Evolutionary conservation across 2,329 filamentous ascomycete genomes (phyloP).

Genomic region (Diaporthe eres): DNA sequence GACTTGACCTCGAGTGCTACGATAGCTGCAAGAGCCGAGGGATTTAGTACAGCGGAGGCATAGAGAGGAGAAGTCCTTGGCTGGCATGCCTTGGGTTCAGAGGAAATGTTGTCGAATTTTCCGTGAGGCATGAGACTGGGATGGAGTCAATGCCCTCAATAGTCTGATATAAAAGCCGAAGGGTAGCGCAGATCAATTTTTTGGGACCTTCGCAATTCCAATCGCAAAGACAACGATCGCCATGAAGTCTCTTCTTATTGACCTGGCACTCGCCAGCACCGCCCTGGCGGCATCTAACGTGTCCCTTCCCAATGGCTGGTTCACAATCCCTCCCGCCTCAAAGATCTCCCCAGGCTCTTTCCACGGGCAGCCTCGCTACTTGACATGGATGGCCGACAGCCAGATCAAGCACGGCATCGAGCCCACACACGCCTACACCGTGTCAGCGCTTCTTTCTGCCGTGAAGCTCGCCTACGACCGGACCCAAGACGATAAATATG

Average conservation of each 20-base stretch:
- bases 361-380: conserved; percentile 26
- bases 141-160: too few relatives aligned
- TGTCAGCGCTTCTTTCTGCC: not conserved
- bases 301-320: conserved; percentile 22
- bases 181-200: too few relatives aligned
- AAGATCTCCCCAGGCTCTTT: not conserved
- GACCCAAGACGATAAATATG: conserved; percentile 4
- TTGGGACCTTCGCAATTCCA: too few relatives aligned
- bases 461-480: conserved; percentile 23
- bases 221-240: not conserved
- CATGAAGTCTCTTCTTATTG: not conserved
- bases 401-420: conserved; percentile 14
- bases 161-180: conserved; percentile 1
- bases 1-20: not conserved
- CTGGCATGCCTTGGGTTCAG: not conserved
- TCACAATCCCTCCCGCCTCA: conserved; percentile 9
- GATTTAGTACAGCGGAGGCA: not conserved
- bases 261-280: not conserved
- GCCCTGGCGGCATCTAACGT: not conserved
- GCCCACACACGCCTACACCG: conserved; percentile 23
- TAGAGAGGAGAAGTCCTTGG: conserved; percentile 9
- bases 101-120: not conserved
- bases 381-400: conserved; percentile 25
- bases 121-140: not conserved
- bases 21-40: conserved; percentile 4